Evolutionary conservation across 2,329 filamentous ascomycete genomes (phyloP).

Genomic region (Phialemoniopsis sp.): DNA sequence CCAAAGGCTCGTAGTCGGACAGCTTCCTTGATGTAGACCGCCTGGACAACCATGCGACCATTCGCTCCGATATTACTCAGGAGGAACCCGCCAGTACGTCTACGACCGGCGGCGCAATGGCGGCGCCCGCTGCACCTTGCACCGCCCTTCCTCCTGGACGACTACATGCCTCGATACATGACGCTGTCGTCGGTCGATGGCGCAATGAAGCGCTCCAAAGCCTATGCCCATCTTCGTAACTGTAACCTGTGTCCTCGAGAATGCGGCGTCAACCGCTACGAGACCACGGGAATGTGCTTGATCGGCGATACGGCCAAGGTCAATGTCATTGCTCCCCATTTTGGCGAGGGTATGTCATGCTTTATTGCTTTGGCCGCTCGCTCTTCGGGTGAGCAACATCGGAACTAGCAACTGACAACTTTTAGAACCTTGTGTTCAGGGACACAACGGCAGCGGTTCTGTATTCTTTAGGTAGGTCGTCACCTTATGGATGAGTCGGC

Average conservation of each 20-base stretch:
- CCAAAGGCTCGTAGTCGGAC: too few relatives aligned
- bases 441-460: constrained; percentile 73
- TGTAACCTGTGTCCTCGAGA: constrained; percentile 78
- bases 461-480: constrained; percentile 73
- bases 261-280: constrained; percentile 77
- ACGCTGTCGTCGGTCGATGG: constrained; percentile 63
- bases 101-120: too few relatives aligned
- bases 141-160: constrained; percentile 66
- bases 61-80: too few relatives aligned
- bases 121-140: constrained; percentile 43
- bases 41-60: too few relatives aligned
- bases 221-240: constrained; percentile 70
- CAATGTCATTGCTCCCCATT: constrained; percentile 81
- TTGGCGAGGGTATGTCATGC: constrained; percentile 60
- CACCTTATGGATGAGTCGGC: neutral
- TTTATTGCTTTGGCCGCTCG: constrained; percentile 2
- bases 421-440: constrained; percentile 74
- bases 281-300: constrained; percentile 73
- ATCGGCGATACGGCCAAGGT: constrained; percentile 75
- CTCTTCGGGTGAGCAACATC: too few relatives aligned
- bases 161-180: constrained; percentile 71
- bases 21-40: too few relatives aligned
- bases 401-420: too few relatives aligned
- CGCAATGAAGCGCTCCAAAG: constrained; percentile 67
- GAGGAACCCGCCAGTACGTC: too few relatives aligned